phyloP scores from a whole-genome alignment of 106 monocot genomes.

The Phalaenopsis aphrodite region DNA sequence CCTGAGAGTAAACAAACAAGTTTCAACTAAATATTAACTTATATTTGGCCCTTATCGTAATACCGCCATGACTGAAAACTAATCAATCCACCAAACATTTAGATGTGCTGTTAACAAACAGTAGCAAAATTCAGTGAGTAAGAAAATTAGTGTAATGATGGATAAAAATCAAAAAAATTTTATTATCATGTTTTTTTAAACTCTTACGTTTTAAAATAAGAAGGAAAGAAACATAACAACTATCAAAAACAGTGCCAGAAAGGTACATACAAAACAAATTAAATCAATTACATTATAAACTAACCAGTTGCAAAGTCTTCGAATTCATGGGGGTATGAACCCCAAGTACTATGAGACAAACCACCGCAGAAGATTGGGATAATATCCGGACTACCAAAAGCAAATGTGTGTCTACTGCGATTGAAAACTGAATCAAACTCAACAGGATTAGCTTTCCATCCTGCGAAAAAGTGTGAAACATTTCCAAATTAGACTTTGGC shows the following conservation, averaged over 20 bases:
- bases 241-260: neutral
- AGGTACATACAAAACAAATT: neutral
- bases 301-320: constrained; percentile 87
- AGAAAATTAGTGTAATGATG: neutral
- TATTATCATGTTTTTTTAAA: neutral
- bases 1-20: neutral
- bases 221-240: neutral
- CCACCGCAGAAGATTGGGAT: constrained; percentile 82
- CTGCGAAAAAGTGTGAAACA: constrained; percentile 25
- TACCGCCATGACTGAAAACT: neutral
- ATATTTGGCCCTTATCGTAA: neutral
- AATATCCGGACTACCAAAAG: constrained; percentile 95
- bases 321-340: constrained; percentile 77
- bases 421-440: constrained; percentile 98
- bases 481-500: neutral
- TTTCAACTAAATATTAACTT: neutral
- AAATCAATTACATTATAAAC: neutral
- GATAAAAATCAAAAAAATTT: neutral
- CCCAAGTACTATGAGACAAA: constrained; percentile 71
- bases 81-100: neutral
- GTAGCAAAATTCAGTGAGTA: neutral
- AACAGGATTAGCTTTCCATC: constrained; percentile 95
- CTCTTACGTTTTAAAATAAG: neutral
- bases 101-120: neutral
- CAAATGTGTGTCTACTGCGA: constrained; percentile 64